Evolutionary conservation across 805 yeast genomes (phyloP), one percentile per base, ranked within the genome.

Genomic region (Isabelozyma gotoi): DNA sequence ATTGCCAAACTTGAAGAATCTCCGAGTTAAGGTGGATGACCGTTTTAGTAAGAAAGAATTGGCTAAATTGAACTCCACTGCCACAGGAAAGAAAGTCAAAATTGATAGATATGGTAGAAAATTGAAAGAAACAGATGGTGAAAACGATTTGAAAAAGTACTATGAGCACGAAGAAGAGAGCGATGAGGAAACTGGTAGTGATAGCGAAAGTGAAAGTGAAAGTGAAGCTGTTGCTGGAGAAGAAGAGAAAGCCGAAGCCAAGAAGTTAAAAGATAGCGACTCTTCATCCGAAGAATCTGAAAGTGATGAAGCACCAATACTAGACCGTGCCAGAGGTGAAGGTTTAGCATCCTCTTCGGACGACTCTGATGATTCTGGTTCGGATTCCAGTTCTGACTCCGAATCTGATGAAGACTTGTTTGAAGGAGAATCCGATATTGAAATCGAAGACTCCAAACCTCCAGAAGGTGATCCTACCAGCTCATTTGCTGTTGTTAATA

Each of bases 81-180:
- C 66, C 11, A 55, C 63, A 5, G 80, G 85, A n/a, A 82, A 81
- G 41, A 73, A 76, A 44, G 77, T 85, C 4, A 80, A 78, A 46
- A 84, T 88, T 38, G 98, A 94, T 60, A 82, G 85, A 54, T 92
- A 89, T 62, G 99, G 99, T 37, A 78, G 97, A 60, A 83, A 77
- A 52, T 56, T 88, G 18, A 71, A 71, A 29, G 63, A 60, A 2
- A 52, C 53, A 16, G 65, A 68, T n/a, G 77, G 78, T 5, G 60
- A 63, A 42, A 65, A 69, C 42, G 84, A 80, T 51, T 76, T 86
- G 53, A 84, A 84, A 47, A 80, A 82, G 48, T 85, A 82, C 53
- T 88, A 84, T 54, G 81, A 81, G 44, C 60, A 66, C 20, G 74
- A 56, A 12, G 55, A 50, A 8, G 57, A 50, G n/a, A 44, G 48